phyloP scores from a whole-genome alignment of 768 basidiomycete genomes.

The Goffeauzyma gilvescens region DNA sequence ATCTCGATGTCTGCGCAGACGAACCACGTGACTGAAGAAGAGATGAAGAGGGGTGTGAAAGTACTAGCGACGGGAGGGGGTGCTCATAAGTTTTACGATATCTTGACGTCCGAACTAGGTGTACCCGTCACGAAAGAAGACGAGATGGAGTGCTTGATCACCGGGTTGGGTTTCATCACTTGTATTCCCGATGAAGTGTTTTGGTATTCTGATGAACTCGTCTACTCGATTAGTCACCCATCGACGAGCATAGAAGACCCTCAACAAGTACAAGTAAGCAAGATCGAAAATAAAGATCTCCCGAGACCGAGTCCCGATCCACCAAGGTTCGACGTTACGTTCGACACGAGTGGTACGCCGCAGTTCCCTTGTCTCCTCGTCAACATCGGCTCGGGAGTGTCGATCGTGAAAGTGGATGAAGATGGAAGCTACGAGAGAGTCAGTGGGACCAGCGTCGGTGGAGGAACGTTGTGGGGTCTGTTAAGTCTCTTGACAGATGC shows the following conservation, averaged over 20 bases:
- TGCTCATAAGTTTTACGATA: conserved; percentile 78
- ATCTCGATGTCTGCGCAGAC: conserved; percentile 67
- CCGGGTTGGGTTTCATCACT: conserved; percentile 86
- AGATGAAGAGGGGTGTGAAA: conserved; percentile 82
- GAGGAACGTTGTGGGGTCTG: conserved; percentile 92
- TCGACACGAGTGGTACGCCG: conserved; percentile 61
- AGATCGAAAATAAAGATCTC: conserved; percentile 33
- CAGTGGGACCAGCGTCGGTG: conserved; percentile 88
- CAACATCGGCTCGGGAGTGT: conserved; percentile 95
- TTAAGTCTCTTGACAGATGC: conserved; percentile 88
- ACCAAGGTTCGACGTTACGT: conserved; percentile 70
- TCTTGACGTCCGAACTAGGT: conserved; percentile 50
- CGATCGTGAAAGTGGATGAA: conserved; percentile 89
- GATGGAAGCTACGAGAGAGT: conserved; percentile 91
- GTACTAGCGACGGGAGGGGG: conserved; percentile 98
- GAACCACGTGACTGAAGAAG: conserved; percentile 69
- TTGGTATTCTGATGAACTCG: conserved; percentile 94
- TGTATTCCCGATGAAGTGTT: conserved; percentile 94
- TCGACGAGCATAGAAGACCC: too few species aligned
- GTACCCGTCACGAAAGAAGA: conserved; percentile 82
- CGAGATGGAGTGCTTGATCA: conserved; percentile 97
- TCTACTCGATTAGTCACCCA: conserved; percentile 44
- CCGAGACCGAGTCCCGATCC: conserved; percentile 81
- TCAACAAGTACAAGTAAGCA: conserved; percentile 9
- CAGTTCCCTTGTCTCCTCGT: conserved; percentile 90